phyloP scores from a whole-genome alignment of 2,329 filamentous ascomycete genomes.

The Pezicula carpinea region DNA sequence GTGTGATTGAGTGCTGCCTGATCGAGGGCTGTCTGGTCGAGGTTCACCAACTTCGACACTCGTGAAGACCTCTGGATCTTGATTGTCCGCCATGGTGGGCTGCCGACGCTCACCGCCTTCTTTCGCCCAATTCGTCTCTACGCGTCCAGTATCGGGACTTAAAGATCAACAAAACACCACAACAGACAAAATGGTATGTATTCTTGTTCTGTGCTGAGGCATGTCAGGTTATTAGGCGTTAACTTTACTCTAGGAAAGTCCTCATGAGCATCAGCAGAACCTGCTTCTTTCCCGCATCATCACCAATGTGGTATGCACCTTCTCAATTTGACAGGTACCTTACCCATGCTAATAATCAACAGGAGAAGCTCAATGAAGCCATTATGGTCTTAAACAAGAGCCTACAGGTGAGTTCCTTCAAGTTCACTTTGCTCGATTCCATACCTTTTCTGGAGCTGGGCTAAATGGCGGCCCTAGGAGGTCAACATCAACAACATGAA shows the following conservation, averaged over 20 bases:
- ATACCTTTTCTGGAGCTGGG: background rate
- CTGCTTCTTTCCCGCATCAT: constrained; percentile 91
- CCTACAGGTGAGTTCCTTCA: constrained; percentile 59
- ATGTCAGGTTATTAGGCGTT: background rate
- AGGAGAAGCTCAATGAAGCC: constrained; percentile 98
- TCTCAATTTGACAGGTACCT: background rate
- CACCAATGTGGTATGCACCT: constrained; percentile 81
- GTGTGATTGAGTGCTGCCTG: constrained; percentile 1
- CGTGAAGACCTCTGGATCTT: too few relatives aligned
- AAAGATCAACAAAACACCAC: background rate
- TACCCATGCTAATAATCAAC: constrained; percentile 6
- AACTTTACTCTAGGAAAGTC: constrained; percentile 66
- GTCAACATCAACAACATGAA: constrained; percentile 99
- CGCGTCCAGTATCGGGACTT: constrained; percentile 6
- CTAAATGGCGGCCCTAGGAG: constrained; percentile 50
- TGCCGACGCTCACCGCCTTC: constrained; percentile 8
- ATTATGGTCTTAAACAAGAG: constrained; percentile 89
- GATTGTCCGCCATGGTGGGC: background rate
- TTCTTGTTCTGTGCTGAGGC: background rate
- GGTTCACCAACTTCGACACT: too few relatives aligned
- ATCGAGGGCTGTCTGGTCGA: too few relatives aligned
- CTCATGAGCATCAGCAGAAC: constrained; percentile 96
- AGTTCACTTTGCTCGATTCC: background rate
- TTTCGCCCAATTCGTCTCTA: constrained; percentile 8
- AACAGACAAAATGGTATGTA: constrained; percentile 12